Conservation (phyloP, 345 rosid genomes). For the Angophora floribunda region DNA sequence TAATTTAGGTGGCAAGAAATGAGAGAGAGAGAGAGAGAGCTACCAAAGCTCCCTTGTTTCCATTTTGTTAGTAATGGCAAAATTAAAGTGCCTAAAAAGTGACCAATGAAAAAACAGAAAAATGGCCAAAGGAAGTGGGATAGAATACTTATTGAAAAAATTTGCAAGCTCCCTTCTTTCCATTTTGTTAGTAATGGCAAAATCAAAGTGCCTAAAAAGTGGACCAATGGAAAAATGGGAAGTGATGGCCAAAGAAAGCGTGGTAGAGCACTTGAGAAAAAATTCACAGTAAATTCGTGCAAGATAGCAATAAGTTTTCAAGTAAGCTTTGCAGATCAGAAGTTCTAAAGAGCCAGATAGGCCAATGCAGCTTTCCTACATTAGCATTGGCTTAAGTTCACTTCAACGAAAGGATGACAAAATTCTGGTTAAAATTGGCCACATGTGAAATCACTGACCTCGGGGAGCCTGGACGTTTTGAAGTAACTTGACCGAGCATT, state of each 20-base stretch:
- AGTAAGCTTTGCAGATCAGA: neutral
- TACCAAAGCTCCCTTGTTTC: neutral
- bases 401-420: neutral
- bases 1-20: neutral
- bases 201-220: neutral
- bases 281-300: neutral
- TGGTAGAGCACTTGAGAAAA: neutral
- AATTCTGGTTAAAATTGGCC: neutral
- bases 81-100: neutral
- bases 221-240: neutral
- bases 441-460: conserved; percentile 39
- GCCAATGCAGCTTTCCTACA: neutral
- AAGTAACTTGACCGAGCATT: conserved; percentile 51
- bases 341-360: neutral
- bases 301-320: neutral
- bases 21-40: neutral
- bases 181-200: neutral
- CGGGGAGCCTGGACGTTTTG: conserved; percentile 71
- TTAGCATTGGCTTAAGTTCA: neutral
- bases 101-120: neutral
- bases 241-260: neutral
- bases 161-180: neutral
- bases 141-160: neutral
- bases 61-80: neutral
- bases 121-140: neutral